Evolutionary conservation across 257 asterid species (phyloP).

Genomic region (Lavandula angustifolia): DNA sequence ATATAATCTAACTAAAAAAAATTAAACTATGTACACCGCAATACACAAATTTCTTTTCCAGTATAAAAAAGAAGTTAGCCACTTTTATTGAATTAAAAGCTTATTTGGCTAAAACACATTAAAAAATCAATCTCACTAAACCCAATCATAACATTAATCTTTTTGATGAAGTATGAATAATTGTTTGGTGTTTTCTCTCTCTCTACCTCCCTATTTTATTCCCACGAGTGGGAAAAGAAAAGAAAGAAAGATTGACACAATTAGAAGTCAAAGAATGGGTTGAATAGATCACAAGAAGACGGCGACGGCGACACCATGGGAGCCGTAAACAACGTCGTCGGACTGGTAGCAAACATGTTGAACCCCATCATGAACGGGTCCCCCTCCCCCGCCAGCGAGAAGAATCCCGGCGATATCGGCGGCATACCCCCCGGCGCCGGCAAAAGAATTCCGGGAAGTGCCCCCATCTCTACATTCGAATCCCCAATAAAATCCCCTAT

Average conservation of each 20-base stretch:
- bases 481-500: conserved; percentile 48
- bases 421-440: conserved; percentile 81
- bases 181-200: background rate
- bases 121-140: background rate
- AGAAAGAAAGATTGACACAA: background rate
- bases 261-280: conserved; percentile 74
- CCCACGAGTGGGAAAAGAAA: conserved; percentile 12
- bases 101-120: background rate
- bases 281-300: conserved; percentile 51
- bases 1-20: no score
- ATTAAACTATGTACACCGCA: no score
- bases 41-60: no score
- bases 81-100: no score
- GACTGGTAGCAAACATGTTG: conserved; percentile 75
- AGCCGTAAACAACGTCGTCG: conserved; percentile 64
- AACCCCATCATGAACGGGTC: conserved; percentile 55
- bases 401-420: conserved; percentile 69
- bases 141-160: background rate
- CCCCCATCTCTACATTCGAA: conserved; percentile 45
- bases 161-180: background rate
- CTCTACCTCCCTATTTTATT: background rate
- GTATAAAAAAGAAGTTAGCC: no score
- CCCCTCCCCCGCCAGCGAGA: conserved; percentile 66
- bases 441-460: conserved; percentile 72
- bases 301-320: conserved; percentile 78